These are phyloP conservation scores for Cucurbita ficifolia DNA, from an alignment of 306 rosid genomes.

Conservation along the genomic window DNA sequence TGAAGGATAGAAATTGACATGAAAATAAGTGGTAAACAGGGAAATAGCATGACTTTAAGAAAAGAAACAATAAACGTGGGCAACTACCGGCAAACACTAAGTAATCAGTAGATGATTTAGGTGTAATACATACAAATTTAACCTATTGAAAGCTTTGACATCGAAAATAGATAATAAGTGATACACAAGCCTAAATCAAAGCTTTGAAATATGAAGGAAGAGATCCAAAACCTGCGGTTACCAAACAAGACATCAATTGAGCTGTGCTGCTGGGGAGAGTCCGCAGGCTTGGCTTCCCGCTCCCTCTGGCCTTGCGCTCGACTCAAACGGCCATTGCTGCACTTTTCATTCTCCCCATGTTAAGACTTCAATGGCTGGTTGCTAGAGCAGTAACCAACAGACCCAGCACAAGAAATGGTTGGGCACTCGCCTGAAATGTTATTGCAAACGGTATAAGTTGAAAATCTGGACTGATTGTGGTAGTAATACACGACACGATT, in stretches of 20 bases:
- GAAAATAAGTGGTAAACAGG: too few species aligned
- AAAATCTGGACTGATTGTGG: background rate
- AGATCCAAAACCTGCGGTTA: background rate
- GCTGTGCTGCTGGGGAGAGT: background rate
- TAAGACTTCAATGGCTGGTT: conserved; percentile 27
- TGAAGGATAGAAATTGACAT: too few species aligned
- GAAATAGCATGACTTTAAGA: too few species aligned
- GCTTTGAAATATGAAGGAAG: background rate
- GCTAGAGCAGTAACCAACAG: conserved; percentile 47
- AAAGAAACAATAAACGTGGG: too few species aligned
- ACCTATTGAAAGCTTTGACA: background rate
- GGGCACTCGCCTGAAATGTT: conserved; percentile 44
- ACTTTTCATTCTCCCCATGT: background rate
- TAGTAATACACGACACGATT: background rate
- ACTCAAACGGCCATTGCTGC: background rate
- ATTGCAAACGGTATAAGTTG: background rate
- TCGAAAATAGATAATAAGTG: background rate
- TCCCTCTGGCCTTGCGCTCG: background rate
- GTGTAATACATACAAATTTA: background rate
- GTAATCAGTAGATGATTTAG: background rate
- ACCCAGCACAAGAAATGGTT: conserved; percentile 52
- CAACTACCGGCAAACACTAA: too few species aligned
- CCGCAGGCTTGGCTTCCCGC: background rate
- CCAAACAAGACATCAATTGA: background rate
- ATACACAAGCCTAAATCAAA: background rate